phyloP scores from a whole-genome alignment of 805 yeast species.

The Wickerhamomyces kurtzmanii region DNA sequence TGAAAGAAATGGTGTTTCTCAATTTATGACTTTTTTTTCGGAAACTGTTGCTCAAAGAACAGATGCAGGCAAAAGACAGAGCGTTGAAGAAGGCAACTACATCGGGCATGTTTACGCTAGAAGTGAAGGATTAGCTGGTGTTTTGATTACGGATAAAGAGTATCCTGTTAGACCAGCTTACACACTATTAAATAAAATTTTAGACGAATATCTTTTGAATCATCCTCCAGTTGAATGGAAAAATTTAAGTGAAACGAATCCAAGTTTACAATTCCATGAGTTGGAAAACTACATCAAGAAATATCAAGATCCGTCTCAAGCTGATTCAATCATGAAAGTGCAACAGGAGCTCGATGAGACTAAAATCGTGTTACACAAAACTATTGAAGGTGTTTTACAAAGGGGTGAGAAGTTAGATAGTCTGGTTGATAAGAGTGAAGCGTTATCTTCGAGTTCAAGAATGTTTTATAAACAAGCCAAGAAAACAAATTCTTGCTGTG shows the following conservation, averaged over 20 bases:
- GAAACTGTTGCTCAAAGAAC: slow-evolving; percentile 89
- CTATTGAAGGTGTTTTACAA: slow-evolving; percentile 87
- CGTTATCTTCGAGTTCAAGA: slow-evolving; percentile 76
- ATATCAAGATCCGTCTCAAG: slow-evolving; percentile 95
- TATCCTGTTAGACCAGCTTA: slow-evolving; percentile 97
- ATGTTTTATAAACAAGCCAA: slow-evolving; percentile 97
- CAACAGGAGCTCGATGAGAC: slow-evolving; percentile 98
- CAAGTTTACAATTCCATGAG: slow-evolving; percentile 42
- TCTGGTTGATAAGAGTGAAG: slow-evolving; percentile 91
- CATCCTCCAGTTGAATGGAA: slow-evolving; percentile 74
- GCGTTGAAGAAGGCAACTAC: slow-evolving; percentile 85
- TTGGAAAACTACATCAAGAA: slow-evolving; percentile 64
- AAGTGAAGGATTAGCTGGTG: slow-evolving; percentile 86
- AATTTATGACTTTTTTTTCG: slow-evolving; percentile 91
- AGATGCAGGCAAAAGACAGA: slow-evolving; percentile 81
- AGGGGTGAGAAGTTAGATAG: slow-evolving; percentile 95
- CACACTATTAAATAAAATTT: slow-evolving; percentile 78
- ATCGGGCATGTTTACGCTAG: slow-evolving; percentile 89
- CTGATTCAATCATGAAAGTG: slow-evolving; percentile 93
- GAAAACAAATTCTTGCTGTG: slow-evolving; percentile 86
- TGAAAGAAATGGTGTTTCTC: slow-evolving; percentile 74
- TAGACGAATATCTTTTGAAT: slow-evolving; percentile 81
- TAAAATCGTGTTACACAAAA: slow-evolving; percentile 90
- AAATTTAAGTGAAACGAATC: slow-evolving; percentile 30
- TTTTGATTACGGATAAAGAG: slow-evolving; percentile 86